Conservation (phyloP, 1,284 basidiomycete genomes). For the Paramarasmius palmivorus region DNA sequence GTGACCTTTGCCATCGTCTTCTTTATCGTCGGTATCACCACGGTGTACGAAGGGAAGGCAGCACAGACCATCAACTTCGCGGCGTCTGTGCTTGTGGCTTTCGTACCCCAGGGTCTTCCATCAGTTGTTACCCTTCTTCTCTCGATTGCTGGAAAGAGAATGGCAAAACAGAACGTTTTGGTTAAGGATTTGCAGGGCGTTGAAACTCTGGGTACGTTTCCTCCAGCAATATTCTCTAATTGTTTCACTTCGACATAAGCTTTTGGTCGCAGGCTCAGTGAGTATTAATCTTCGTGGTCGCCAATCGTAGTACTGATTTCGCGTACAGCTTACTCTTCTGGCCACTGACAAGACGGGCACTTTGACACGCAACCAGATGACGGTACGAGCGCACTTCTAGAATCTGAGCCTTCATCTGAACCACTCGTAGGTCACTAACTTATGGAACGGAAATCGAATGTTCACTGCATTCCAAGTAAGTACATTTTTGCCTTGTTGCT, state of each 20-base stretch:
- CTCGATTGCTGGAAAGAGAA: constrained; percentile 71
- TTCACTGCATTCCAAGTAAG: constrained; percentile 64
- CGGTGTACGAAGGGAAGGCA: constrained; percentile 62
- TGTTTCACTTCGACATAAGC: constrained; percentile 26
- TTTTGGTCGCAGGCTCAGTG: constrained; percentile 19
- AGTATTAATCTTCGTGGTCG: too few relatives aligned
- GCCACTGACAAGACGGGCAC: constrained; percentile 80
- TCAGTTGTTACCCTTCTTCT: constrained; percentile 70
- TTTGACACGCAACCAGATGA: constrained; percentile 74
- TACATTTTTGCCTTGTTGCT: too few relatives aligned
- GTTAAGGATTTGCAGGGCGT: constrained; percentile 72
- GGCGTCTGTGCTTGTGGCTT: constrained; percentile 72
- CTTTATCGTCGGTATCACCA: constrained; percentile 65
- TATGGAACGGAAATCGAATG: constrained; percentile 63
- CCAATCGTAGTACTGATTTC: too few relatives aligned
- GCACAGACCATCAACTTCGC: constrained; percentile 66
- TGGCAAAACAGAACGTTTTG: constrained; percentile 71
- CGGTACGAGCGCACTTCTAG: constrained; percentile 46
- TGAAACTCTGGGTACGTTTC: constrained; percentile 58
- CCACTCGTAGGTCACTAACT: constrained; percentile 50
- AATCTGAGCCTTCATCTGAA: neutral
- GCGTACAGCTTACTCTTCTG: too few relatives aligned
- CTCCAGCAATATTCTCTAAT: neutral
- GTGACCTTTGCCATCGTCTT: constrained; percentile 64
- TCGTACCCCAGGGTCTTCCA: constrained; percentile 68